Conservation (phyloP, 2,329 filamentous ascomycete genomes). For the Sporothrix luriei region DNA sequence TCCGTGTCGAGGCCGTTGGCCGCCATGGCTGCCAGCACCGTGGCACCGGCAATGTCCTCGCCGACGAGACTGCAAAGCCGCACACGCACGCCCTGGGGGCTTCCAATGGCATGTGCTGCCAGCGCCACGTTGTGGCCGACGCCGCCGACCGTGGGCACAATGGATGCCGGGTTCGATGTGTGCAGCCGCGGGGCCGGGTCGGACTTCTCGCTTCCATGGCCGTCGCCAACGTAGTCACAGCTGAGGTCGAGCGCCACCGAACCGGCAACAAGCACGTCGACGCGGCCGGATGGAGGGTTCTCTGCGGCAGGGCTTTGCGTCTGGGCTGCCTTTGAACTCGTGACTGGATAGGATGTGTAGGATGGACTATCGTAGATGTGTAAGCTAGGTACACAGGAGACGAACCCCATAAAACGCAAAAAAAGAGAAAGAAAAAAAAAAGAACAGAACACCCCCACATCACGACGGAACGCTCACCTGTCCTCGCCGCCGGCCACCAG, state of each 20-base stretch:
- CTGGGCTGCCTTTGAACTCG: not conserved
- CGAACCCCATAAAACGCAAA: not conserved
- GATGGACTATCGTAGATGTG: conserved; percentile 2
- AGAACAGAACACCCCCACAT: too few species aligned
- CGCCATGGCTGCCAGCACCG: conserved; percentile 67
- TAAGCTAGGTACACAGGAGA: conserved; percentile 11
- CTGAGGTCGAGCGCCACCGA: conserved; percentile 84
- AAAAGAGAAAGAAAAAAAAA: too few species aligned
- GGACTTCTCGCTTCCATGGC: conserved; percentile 34
- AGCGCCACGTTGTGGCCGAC: conserved; percentile 91
- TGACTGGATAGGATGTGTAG: conserved; percentile 27
- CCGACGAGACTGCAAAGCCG: conserved; percentile 79
- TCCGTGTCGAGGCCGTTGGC: conserved; percentile 64
- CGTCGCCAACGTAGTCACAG: conserved; percentile 66
- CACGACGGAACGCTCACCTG: conserved; percentile 24
- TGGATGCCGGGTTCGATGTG: conserved; percentile 83
- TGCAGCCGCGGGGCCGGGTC: conserved; percentile 57
- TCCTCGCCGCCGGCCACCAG: conserved; percentile 23
- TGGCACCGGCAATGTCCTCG: conserved; percentile 76
- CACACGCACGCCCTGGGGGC: conserved; percentile 58
- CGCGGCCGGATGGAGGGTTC: not conserved
- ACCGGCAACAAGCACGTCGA: conserved; percentile 84
- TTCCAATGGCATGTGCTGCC: conserved; percentile 67
- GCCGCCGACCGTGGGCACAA: conserved; percentile 82
- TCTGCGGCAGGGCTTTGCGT: not conserved